A percentile compares a stretch with the other conserved stretches of the same genome.
These are phyloP conservation scores for Dictyostelium purpureum DNA, from an alignment of 78 protist species.

Conservation along the genomic window DNA sequence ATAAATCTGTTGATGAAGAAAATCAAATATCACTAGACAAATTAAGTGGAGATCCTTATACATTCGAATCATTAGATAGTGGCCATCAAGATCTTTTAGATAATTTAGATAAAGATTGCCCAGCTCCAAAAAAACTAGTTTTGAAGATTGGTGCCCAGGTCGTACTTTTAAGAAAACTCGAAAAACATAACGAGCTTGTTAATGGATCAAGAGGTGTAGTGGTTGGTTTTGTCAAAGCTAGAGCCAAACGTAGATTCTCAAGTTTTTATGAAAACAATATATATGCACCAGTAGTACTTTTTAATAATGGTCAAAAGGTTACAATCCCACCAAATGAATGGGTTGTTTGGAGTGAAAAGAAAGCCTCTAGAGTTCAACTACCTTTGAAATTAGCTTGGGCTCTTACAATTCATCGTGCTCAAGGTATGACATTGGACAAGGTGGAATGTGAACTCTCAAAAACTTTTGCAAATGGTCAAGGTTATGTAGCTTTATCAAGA, in stretches of 20 bases:
- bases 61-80: slow-evolving; percentile 24
- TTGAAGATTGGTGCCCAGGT: slow-evolving; percentile 83
- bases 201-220: slow-evolving; percentile 85
- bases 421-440: slow-evolving; percentile 93
- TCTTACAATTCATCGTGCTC: slow-evolving; percentile 93
- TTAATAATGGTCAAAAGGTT: slow-evolving; percentile 51
- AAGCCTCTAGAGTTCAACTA: slow-evolving; percentile 76
- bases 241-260: background rate
- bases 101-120: slow-evolving; percentile 49
- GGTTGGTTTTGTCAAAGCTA: slow-evolving; percentile 27
- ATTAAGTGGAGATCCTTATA: slow-evolving; percentile 12
- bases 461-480: slow-evolving; percentile 92
- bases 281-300: slow-evolving; percentile 55
- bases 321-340: slow-evolving; percentile 53
- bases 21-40: slow-evolving; percentile 9
- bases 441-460: slow-evolving; percentile 76
- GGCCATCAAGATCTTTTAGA: slow-evolving; percentile 34
- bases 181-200: background rate
- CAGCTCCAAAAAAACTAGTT: slow-evolving; percentile 39
- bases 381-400: slow-evolving; percentile 97
- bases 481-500: slow-evolving; percentile 95
- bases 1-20: slow-evolving; percentile 50
- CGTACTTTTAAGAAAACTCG: slow-evolving; percentile 59
- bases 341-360: slow-evolving; percentile 67
- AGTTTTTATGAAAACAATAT: background rate